Conservation (phyloP, 139 green algal species). For the Spirogloea muscicola region DNA sequence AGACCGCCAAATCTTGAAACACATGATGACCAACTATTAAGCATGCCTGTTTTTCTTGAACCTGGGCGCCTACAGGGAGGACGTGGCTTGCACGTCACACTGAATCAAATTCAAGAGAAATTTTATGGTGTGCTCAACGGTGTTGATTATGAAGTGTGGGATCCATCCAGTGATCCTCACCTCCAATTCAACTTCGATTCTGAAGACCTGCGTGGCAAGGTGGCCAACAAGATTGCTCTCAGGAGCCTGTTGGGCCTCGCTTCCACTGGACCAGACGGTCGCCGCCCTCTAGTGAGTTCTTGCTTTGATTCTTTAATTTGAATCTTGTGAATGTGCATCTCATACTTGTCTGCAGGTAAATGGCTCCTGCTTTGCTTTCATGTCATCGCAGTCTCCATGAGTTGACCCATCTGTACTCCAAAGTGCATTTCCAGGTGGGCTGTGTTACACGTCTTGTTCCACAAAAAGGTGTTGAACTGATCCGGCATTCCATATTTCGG, state of each 20-base stretch:
- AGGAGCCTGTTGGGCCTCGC: conserved; percentile 24
- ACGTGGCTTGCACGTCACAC: conserved; percentile 39
- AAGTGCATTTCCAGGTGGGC: too few relatives aligned
- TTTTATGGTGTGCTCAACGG: conserved; percentile 57
- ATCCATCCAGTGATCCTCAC: conserved; percentile 47
- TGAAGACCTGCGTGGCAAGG: conserved; percentile 53
- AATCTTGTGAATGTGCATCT: too few relatives aligned
- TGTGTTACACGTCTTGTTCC: conserved; percentile 55
- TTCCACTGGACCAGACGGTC: conserved; percentile 10
- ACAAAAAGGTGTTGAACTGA: conserved; percentile 98
- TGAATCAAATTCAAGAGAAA: conserved; percentile 35
- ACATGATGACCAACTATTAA: too few relatives aligned
- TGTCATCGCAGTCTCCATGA: too few relatives aligned
- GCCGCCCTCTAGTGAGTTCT: conserved; percentile 31
- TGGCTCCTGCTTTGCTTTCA: too few relatives aligned
- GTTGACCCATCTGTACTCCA: too few relatives aligned
- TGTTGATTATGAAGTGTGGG: conserved; percentile 55
- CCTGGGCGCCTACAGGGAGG: conserved; percentile 44
- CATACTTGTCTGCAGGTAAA: too few relatives aligned
- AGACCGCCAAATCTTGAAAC: too few relatives aligned
- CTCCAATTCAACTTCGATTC: conserved; percentile 50
- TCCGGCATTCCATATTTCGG: conserved; percentile 69
- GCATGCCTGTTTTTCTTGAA: too few relatives aligned
- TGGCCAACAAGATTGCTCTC: conserved; percentile 57
- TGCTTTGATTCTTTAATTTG: too few relatives aligned